Evolutionary conservation across 495 filamentous ascomycete genomes (phyloP), one percentile per base, ranked within the genome.

Genomic region (Aeminium ludgeri): DNA sequence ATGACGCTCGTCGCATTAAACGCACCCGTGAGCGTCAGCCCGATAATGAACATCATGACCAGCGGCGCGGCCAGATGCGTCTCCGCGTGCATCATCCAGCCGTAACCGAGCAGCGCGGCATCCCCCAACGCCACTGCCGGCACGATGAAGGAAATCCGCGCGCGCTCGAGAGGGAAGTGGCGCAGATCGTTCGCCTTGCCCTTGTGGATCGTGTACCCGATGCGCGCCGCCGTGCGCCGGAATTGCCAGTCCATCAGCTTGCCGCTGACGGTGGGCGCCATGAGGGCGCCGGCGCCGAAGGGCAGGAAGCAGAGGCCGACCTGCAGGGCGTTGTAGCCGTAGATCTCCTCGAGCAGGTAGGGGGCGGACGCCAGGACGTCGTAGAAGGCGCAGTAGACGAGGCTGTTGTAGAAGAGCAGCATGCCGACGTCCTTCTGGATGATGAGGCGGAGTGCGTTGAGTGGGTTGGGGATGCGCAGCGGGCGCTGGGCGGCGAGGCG

Each of bases 61-160:
- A 66, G 28, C 0, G 58, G 59, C 0, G 55, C 63, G 1, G 63
- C 56, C 3, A 72, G 51, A 2, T 51, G 37, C 0, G 56, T 54
- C 12, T 48, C 40, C 27, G 49, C 53, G 7, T 65, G 29, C 50
- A 69, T 61, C 1, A 61, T 53, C 68, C 69, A 73, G 23, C 65
- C 65, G 46, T 68, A 73, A 0, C 54, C 54, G 11, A 69, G 43
- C 10, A 66, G 45, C 1, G 48, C 51, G 3, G 50, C 53, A 20
- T 58, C 52, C 27, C 57, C 58, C 23, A 65, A 48, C 15, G 62
- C 43, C 3, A 59, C 50, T n/a, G 69, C 40, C 6, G 59, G 57
- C 6, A 65, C 35, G 0, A 53, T 51, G 27, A 67, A 49, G 15
- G 55, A 30, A 6, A 72, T 50, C 0, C 67, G 59, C 0, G 58